Percentiles rank a stretch among this genome's conserved stretches.
These are phyloP conservation scores for Gossypium davidsonii DNA, from an alignment of 441 rosid species.

Conservation along the genomic window DNA sequence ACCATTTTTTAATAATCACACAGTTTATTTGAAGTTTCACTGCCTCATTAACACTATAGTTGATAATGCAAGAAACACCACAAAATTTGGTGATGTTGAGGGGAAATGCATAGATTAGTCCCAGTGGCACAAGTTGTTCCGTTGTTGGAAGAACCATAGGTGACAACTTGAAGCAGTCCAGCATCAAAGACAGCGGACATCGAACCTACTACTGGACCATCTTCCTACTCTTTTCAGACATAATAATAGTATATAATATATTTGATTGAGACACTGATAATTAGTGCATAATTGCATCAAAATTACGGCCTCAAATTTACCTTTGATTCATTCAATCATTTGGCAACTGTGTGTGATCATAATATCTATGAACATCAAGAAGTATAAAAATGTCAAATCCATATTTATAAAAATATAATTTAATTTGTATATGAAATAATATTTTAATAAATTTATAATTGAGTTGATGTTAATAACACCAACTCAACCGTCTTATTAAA, in stretches of 20 bases:
- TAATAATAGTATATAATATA: background rate
- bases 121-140: conserved; percentile 21
- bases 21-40: background rate
- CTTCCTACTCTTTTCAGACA: conserved; percentile 22
- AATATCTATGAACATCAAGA: no score
- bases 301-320: background rate
- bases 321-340: background rate
- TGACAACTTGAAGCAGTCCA: conserved; percentile 18
- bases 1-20: background rate
- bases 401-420: no score
- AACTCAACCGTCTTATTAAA: conserved; percentile 13
- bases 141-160: conserved; percentile 25
- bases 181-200: conserved; percentile 17
- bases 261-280: conserved; percentile 29
- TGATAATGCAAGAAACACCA: conserved; percentile 2
- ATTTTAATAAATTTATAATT: no score
- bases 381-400: no score
- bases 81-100: background rate
- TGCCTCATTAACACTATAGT: background rate
- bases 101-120: background rate
- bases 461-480: no score
- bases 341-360: no score
- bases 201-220: conserved; percentile 29
- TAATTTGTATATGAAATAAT: no score
- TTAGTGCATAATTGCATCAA: conserved; percentile 1